Base-by-base conservation (phyloP, 768 basidiomycete genomes). In the Peribolospora kevripleyi region DNA sequence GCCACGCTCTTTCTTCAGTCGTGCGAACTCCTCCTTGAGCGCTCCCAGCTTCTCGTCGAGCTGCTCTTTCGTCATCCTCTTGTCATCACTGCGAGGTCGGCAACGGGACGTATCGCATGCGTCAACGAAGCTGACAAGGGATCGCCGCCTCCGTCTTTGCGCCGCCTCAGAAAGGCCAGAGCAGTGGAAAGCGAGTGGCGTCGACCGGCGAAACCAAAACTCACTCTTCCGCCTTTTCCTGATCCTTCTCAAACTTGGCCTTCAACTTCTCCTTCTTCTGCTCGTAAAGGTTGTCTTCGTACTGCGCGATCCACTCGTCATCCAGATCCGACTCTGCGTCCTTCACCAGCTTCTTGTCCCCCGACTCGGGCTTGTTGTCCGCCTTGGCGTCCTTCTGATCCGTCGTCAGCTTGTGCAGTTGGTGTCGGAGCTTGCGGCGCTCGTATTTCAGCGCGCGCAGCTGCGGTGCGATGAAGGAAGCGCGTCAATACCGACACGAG, bases 381-480 rank as follows among this genome's bases (percentile, higher is more conserved):
- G 74, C 77, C 69, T 81, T 82, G 11, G 79, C 58, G 57, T 93
- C 84, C 25, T 25, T 25, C 25, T 25, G 25, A 25, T 25, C 25
- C 25, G 25, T 25, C 25, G 25, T 25, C 41, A 82, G 65, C 43
- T 71, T 72, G 70, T 91, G 84, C 14, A 95, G 73, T 52, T 77
- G 80, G 60, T 87, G 83, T 6, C 93, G 84, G 36, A 93, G 74
- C 67, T 95, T 95, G 86, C 90, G 90, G 42, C 88, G 80, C 57
- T 97, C 88, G 65, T 98, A 97, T 68, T 95, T 97, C 63, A 98
- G 69, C 10, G 76, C 75, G 47, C 82, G 81, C 58, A 85, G 75
- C 90, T 95, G 63, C 39, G 14, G 5, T n/a, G 3, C 43, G n/a
- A 51, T 49, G 37, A 50, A 48, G 51, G 6, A 39, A 45, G 41